Evolutionary conservation across 1,139 yeast species (phyloP).

Genomic region (Candida mesenterica): DNA sequence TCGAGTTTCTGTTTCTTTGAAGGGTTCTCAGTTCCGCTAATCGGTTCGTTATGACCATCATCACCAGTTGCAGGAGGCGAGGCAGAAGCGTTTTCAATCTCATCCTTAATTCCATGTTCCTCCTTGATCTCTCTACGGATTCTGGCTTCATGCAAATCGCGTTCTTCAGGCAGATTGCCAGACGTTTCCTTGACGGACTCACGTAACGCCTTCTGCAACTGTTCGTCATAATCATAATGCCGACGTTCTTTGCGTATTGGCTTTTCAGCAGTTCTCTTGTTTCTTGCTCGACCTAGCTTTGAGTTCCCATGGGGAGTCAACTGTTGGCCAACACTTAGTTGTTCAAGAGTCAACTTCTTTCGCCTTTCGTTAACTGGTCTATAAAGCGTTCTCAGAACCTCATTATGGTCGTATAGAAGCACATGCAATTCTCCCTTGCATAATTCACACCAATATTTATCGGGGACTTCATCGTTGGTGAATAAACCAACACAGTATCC

Average conservation of each 20-base stretch:
- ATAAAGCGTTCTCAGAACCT: slow-evolving; percentile 43
- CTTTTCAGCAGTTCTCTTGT: slow-evolving; percentile 17
- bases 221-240: slow-evolving; percentile 58
- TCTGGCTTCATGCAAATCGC: slow-evolving; percentile 15
- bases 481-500: slow-evolving; percentile 89
- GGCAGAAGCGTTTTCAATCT: slow-evolving; percentile 2
- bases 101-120: slow-evolving; percentile 2
- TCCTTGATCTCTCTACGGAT: slow-evolving; percentile 16
- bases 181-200: slow-evolving; percentile 60
- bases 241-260: slow-evolving; percentile 31
- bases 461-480: slow-evolving; percentile 76
- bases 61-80: slow-evolving; percentile 3
- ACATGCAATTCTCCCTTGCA: slow-evolving; percentile 84
- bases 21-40: slow-evolving; percentile 9
- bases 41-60: slow-evolving; percentile 9
- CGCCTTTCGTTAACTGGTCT: slow-evolving; percentile 49
- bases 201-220: slow-evolving; percentile 65
- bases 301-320: slow-evolving; percentile 11
- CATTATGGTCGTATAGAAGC: slow-evolving; percentile 35
- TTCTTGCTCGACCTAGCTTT: slow-evolving; percentile 14
- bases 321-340: slow-evolving; percentile 16
- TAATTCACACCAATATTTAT: slow-evolving; percentile 88
- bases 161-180: slow-evolving; percentile 14
- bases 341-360: slow-evolving; percentile 36
- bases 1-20: slow-evolving; percentile 14